Base-by-base conservation (phyloP, 495 filamentous ascomycete species). In the Penicillium odoratum region DNA sequence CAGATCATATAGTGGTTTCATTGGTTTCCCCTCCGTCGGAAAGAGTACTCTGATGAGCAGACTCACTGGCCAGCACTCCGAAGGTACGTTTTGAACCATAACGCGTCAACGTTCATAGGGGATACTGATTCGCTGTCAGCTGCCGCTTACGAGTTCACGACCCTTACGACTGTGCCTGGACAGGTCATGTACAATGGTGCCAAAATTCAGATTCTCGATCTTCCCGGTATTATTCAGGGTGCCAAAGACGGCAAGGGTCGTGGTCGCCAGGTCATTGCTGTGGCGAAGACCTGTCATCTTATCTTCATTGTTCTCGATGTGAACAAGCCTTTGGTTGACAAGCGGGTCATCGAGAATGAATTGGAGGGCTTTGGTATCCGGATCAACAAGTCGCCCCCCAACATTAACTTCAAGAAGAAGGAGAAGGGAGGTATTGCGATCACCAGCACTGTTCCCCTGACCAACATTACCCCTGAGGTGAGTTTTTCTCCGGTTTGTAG, bases 271-370 rank as follows among this genome's bases (percentile, higher is more conserved):
- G 94, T 98, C 63, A 98, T 98, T 81, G 93, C 94, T 16, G 94
- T 98, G 51, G 92, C 95, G 50, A 98, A 98, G 81, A 98, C 93
- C 38, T 98, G 94, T 78, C 90, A 98, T 80, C 78, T 98, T 53
- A 98, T 98, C 61, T 98, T 98, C 77, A 98, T 98, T 68, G 93
- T 98, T 43, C 81, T 98, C 30, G 94, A 98, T 74, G 94, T 98
- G 65, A 97, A 98, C 79, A 98, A 98, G 77, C 95, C 94, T 29
- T 73, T 98, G 65, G 94, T 93, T 38, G 94, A 98, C 76, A 98
- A 98, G 79, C 87, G 90, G 61, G 83, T 98, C 51, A 98, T 98
- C 66, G 94, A 98, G 75, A 82, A 83, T n/a, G 94, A 98, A 78
- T 75, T 98, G 70, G 94, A 98, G 68, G 93, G 94, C 30, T 98